A percentile compares a stretch with the other conserved stretches of the same genome.
These are phyloP conservation scores for Myrmaecium sp. DNA, from an alignment of 2,329 filamentous ascomycete species.

Conservation along the genomic window DNA sequence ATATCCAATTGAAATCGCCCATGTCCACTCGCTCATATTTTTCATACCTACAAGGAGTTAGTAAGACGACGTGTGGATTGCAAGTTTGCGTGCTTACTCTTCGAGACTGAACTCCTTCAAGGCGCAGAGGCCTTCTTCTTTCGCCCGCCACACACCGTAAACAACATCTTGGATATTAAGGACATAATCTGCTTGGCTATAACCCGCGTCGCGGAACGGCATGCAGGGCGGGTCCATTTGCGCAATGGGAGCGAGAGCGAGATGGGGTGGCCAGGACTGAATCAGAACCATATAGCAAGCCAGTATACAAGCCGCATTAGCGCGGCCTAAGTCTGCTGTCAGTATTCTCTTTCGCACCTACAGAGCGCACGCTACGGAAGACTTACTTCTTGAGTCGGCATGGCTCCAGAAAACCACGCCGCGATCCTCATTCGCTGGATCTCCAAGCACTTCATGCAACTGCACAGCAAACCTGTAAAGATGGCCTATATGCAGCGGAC, in stretches of 20 bases:
- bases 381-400: slow-evolving; percentile 75
- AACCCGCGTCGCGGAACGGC: slow-evolving; percentile 96
- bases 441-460: slow-evolving; percentile 86
- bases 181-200: slow-evolving; percentile 94
- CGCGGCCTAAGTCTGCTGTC: slow-evolving; percentile 44
- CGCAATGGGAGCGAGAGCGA: slow-evolving; percentile 86
- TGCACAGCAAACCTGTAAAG: slow-evolving; percentile 91
- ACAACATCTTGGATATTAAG: slow-evolving; percentile 94
- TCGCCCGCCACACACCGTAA: slow-evolving; percentile 97
- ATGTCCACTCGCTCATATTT: slow-evolving; percentile 90
- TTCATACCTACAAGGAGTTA: slow-evolving; percentile 50
- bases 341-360: neutral
- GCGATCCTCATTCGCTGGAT: slow-evolving; percentile 74
- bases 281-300: slow-evolving; percentile 99
- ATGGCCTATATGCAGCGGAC: slow-evolving; percentile 91
- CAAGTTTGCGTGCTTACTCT: slow-evolving; percentile 37
- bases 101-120: slow-evolving; percentile 90
- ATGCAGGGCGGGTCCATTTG: slow-evolving; percentile 95
- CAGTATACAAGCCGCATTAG: slow-evolving; percentile 85
- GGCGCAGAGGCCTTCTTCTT: slow-evolving; percentile 83
- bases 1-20: slow-evolving; percentile 99
- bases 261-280: slow-evolving; percentile 91
- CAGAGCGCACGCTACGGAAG: neutral
- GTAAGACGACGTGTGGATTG: slow-evolving; percentile 1
- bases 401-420: slow-evolving; percentile 94